Percentiles rank a stretch among this genome's conserved stretches.
Conservation (phyloP, 768 basidiomycete genomes). For the Kwoniella newhampshirensis region DNA sequence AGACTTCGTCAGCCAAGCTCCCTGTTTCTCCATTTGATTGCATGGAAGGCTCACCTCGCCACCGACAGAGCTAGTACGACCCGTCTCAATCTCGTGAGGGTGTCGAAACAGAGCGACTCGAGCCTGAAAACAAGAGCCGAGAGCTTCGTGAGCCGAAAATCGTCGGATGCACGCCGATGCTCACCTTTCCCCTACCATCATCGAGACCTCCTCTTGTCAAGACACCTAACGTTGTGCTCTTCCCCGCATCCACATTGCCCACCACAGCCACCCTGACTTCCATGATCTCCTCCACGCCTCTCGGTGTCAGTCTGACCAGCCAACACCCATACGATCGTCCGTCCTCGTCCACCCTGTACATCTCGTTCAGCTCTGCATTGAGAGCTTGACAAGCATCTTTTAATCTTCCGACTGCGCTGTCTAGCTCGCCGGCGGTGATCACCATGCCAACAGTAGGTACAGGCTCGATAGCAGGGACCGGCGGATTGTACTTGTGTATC, state of each 20-base stretch:
- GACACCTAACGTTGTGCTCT: constrained; percentile 91
- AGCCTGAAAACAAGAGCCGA: constrained; percentile 59
- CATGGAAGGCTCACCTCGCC: constrained; percentile 70
- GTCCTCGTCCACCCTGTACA: constrained; percentile 37
- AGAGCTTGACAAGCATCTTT: constrained; percentile 22
- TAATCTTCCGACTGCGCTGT: constrained; percentile 36
- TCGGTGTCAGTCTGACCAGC: constrained; percentile 41
- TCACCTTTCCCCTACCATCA: constrained; percentile 40
- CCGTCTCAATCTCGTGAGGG: constrained; percentile 95
- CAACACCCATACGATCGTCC: constrained; percentile 38
- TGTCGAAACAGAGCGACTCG: constrained; percentile 90
- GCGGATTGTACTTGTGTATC: constrained; percentile 31
- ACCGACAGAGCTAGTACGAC: constrained; percentile 90
- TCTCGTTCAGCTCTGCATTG: constrained; percentile 43
- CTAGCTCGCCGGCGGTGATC: constrained; percentile 25
- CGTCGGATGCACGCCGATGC: constrained; percentile 83
- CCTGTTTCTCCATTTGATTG: not conserved
- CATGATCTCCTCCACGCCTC: constrained; percentile 50
- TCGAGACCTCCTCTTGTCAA: constrained; percentile 74
- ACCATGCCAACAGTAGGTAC: constrained; percentile 19
- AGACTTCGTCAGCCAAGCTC: not conserved
- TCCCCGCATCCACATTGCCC: constrained; percentile 82
- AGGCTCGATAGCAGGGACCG: constrained; percentile 2
- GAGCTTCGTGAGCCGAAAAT: no score
- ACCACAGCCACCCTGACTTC: constrained; percentile 95